Conservation (phyloP, 257 asterid species). For the Cynanchum wilfordii region DNA sequence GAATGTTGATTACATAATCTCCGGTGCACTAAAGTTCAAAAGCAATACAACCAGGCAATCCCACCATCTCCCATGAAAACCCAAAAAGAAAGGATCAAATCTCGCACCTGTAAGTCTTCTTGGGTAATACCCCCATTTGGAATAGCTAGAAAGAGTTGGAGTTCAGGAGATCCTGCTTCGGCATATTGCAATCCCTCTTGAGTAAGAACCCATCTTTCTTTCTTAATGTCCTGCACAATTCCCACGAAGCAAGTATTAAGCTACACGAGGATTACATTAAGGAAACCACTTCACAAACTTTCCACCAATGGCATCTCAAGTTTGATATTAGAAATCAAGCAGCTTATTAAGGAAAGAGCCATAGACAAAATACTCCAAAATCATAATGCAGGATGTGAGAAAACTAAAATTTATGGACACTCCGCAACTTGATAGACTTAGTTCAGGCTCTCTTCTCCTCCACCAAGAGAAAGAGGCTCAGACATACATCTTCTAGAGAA, state of each 20-base stretch:
- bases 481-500: background rate
- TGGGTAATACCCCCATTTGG: constrained; percentile 70
- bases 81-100: background rate
- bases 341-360: background rate
- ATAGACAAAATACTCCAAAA: too few species aligned
- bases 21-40: background rate
- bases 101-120: constrained; percentile 68
- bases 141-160: constrained; percentile 60
- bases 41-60: background rate
- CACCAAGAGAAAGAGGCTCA: background rate
- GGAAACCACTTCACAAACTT: background rate
- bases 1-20: background rate
- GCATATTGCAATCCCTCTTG: constrained; percentile 73
- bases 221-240: constrained; percentile 69
- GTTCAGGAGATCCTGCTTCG: constrained; percentile 80
- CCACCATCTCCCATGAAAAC: background rate
- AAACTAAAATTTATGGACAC: background rate
- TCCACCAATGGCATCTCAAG: background rate
- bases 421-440: background rate
- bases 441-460: background rate
- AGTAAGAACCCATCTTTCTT: constrained; percentile 78
- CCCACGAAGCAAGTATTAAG: background rate
- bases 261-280: background rate
- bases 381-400: background rate
- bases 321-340: background rate